These are phyloP conservation scores for Rhizoclosmatium sp. DNA, from an alignment of 192 early-diverging fungal species.

Conservation along the genomic window DNA sequence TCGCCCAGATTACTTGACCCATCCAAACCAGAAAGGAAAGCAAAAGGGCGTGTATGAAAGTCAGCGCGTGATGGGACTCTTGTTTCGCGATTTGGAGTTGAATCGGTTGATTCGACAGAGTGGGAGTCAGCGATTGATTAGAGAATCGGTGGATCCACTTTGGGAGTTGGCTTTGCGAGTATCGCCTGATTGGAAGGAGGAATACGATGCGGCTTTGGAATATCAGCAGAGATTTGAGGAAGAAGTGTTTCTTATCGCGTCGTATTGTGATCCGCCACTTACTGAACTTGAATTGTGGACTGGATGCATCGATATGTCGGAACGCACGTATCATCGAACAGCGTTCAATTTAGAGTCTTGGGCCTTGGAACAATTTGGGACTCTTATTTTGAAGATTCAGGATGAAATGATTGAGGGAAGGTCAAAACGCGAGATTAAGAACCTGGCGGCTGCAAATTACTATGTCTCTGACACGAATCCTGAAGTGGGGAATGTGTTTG, in stretches of 20 bases:
- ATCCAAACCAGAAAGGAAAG: background rate
- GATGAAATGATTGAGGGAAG: background rate
- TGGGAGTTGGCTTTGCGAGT: background rate
- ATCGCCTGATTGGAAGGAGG: background rate
- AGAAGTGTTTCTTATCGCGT: background rate
- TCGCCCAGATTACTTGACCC: slow-evolving; percentile 78
- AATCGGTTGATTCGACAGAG: background rate
- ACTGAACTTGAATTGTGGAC: slow-evolving; percentile 20
- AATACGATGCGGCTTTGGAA: background rate
- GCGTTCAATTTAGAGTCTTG: slow-evolving; percentile 20
- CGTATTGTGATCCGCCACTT: slow-evolving; percentile 9
- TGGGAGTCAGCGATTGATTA: background rate
- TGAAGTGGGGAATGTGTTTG: slow-evolving; percentile 13
- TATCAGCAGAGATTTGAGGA: background rate
- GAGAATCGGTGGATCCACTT: background rate
- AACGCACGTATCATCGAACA: slow-evolving; percentile 6
- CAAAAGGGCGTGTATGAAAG: background rate
- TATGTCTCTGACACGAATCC: background rate
- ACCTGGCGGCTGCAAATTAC: slow-evolving; percentile 7
- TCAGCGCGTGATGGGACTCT: slow-evolving; percentile 2
- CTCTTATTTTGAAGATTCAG: background rate
- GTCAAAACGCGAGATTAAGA: background rate
- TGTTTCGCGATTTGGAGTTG: slow-evolving; percentile 13
- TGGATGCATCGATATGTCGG: slow-evolving; percentile 22
- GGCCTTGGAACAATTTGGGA: slow-evolving; percentile 18